Evolutionary conservation across 2,329 filamentous ascomycete species (phyloP).

Genomic region (Aureobasidium sp.): DNA sequence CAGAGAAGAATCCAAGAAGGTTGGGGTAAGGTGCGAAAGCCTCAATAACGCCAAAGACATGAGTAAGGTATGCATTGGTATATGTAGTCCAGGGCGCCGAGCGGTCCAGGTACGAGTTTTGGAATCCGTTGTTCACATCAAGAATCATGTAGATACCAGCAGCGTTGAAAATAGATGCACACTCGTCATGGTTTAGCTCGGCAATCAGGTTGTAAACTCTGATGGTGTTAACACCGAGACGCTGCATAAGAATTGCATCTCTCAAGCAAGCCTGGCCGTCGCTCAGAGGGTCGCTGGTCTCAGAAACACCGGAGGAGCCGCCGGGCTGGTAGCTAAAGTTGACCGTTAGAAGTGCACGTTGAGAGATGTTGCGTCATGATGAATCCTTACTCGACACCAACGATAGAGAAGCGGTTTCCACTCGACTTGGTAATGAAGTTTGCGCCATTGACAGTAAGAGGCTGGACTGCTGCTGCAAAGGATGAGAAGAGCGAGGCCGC

Average conservation of each 20-base stretch:
- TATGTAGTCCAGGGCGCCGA: slow-evolving; percentile 49
- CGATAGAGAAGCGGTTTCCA: slow-evolving; percentile 50
- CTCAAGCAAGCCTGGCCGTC: slow-evolving; percentile 48
- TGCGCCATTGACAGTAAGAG: slow-evolving; percentile 39
- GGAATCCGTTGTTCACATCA: slow-evolving; percentile 57
- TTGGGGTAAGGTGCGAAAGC: slow-evolving; percentile 62
- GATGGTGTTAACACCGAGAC: slow-evolving; percentile 53
- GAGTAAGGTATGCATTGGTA: slow-evolving; percentile 47
- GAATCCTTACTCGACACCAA: slow-evolving; percentile 44
- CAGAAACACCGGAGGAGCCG: slow-evolving; percentile 48
- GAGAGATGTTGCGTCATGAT: background rate
- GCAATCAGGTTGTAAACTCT: slow-evolving; percentile 56
- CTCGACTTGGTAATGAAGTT: slow-evolving; percentile 52
- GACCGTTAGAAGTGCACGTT: background rate
- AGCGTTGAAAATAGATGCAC: slow-evolving; percentile 54
- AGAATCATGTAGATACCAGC: slow-evolving; percentile 61
- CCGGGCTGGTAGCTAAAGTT: slow-evolving; percentile 47
- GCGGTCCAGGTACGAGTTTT: slow-evolving; percentile 51
- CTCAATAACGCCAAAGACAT: slow-evolving; percentile 58
- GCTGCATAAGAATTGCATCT: slow-evolving; percentile 48
- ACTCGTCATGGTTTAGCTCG: slow-evolving; percentile 48
- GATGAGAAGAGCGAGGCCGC: slow-evolving; percentile 12
- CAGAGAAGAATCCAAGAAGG: slow-evolving; percentile 59
- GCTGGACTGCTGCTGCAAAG: slow-evolving; percentile 41
- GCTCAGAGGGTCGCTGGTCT: slow-evolving; percentile 43